Base-by-base conservation (phyloP, 83 land plant species). In the Larix sibirica region DNA sequence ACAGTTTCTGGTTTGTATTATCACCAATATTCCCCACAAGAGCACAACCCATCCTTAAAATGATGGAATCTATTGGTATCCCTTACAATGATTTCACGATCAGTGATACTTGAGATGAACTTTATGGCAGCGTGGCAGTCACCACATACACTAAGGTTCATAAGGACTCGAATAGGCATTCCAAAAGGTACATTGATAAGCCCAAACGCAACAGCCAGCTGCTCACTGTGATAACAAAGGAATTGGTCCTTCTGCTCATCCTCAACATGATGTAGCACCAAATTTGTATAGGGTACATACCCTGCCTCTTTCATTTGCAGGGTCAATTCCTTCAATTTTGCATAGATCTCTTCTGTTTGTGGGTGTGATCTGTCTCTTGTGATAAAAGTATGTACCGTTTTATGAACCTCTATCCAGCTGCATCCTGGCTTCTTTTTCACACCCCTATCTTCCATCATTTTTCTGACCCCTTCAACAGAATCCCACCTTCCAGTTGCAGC, bases 401-500 rank as follows among this genome's bases (percentile, higher is more conserved):
- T 79, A 47, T 80, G 77, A 44, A 84, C 61, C 0, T n/a, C 80
- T 69, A 89, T 91, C 90, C 92, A 90, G 83, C 94, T 92, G 67
- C 81, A 88, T 61, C 94, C 94, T 70, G 91, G 91, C 8, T 79
- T 80, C 76, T 90, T 90, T 31, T 24, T 81, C 17, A 88, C 91
- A 77, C 89, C 87, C 56, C 83, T 88, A 59, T 88, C 87, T 81
- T 67, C 65, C 91, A 92, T 92, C 78, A 60, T 66, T 59, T 56
- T 79, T 80, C 87, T 89, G 18, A 89, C 65, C 74, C 61, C 62
- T 26, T 86, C 85, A 42, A 82, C 87, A 26, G 40, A 88, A 64
- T 76, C 83, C 91, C 94, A 90, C 68, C 90, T 86, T 4, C 88
- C 89, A 23, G 85, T 85, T 79, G 86, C 84, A 81, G 94, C 91